These are phyloP conservation scores for Penicillium digitatum DNA, from an alignment of 2,329 filamentous ascomycete genomes.

Conservation along the genomic window DNA sequence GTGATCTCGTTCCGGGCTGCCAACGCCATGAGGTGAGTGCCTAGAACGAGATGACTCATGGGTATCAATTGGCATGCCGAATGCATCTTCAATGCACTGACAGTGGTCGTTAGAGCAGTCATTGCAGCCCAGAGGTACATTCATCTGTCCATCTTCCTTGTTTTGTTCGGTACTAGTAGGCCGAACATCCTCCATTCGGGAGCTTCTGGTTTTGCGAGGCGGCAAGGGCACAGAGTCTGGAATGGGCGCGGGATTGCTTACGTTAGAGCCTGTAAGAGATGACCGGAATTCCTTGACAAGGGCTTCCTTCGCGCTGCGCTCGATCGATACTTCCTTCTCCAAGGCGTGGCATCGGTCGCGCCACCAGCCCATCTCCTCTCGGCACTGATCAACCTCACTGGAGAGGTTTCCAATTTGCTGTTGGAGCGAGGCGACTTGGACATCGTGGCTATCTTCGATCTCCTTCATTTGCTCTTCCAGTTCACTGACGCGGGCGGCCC, in stretches of 20 bases:
- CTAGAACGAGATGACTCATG: slow-evolving; percentile 37
- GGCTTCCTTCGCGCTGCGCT: slow-evolving; percentile 42
- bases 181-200: slow-evolving; percentile 20
- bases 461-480: slow-evolving; percentile 51
- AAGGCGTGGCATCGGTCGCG: slow-evolving; percentile 56
- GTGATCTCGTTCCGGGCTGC: slow-evolving; percentile 52
- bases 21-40: slow-evolving; percentile 32
- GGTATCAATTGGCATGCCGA: slow-evolving; percentile 47
- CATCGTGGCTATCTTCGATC: slow-evolving; percentile 47
- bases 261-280: slow-evolving; percentile 24
- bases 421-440: slow-evolving; percentile 48
- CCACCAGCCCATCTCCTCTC: slow-evolving; percentile 48
- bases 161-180: slow-evolving; percentile 14
- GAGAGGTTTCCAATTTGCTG: slow-evolving; percentile 57
- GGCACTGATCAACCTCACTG: slow-evolving; percentile 63
- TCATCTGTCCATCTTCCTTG: slow-evolving; percentile 24
- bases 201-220: slow-evolving; percentile 24
- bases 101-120: slow-evolving; percentile 63
- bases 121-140: slow-evolving; percentile 57
- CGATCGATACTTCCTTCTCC: slow-evolving; percentile 56
- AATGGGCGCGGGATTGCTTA: slow-evolving; percentile 15
- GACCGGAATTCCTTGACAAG: slow-evolving; percentile 41
- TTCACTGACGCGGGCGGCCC: slow-evolving; percentile 76
- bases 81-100: slow-evolving; percentile 56
- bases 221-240: slow-evolving; percentile 43